A percentile compares a stretch with the other conserved stretches of the same genome.
Conservation (phyloP, 257 asterid genomes). For the Voacanga thouarsii region DNA sequence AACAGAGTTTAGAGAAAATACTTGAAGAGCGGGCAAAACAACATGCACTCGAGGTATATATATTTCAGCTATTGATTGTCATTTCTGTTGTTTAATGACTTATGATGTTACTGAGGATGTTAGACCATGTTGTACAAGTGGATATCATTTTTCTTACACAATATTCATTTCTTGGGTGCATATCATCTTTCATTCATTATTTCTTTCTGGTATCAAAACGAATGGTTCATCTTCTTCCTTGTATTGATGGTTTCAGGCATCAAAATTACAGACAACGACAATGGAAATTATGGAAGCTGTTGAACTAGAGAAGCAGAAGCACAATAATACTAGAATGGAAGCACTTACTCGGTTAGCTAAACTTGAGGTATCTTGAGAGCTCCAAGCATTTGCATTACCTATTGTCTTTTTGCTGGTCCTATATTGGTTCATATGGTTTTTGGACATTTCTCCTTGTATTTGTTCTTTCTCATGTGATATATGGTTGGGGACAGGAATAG, state of each 20-base stretch:
- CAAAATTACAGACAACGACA: slow-evolving; percentile 81
- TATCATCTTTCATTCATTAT: neutral
- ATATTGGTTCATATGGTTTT: neutral
- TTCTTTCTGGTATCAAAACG: neutral
- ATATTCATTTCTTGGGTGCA: neutral
- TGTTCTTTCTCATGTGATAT: neutral
- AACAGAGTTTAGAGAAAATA: slow-evolving; percentile 89
- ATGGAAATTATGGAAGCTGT: slow-evolving; percentile 97
- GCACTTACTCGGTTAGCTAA: slow-evolving; percentile 68
- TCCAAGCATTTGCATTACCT: slow-evolving; percentile 13
- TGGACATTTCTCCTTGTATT: neutral
- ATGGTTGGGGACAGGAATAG: neutral
- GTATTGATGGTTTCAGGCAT: slow-evolving; percentile 53
- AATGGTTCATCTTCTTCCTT: neutral
- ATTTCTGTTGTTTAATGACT: neutral
- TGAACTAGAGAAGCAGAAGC: slow-evolving; percentile 91
- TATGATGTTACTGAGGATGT: neutral
- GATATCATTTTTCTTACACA: slow-evolving; percentile 8
- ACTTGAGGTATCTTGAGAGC: slow-evolving; percentile 56
- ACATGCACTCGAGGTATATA: slow-evolving; percentile 83
- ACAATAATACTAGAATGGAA: slow-evolving; percentile 91
- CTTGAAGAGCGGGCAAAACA: slow-evolving; percentile 87
- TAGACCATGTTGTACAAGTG: neutral
- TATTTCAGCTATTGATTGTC: neutral
- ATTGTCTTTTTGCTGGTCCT: slow-evolving; percentile 11